A percentile compares a stretch with the other conserved stretches of the same genome.
Conservation (phyloP, 75 land plant species). For the Cryptomeria japonica region DNA sequence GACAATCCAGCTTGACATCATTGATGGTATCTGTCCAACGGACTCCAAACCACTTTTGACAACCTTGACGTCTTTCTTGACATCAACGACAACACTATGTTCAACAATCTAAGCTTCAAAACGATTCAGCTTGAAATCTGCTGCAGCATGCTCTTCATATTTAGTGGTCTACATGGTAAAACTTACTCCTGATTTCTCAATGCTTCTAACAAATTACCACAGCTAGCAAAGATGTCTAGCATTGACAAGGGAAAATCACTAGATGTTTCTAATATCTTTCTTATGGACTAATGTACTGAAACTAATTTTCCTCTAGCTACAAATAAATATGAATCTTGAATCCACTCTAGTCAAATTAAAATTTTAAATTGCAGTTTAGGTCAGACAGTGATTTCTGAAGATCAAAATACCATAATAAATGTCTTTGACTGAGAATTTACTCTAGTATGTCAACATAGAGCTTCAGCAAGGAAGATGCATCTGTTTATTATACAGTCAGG, state of each 20-base stretch:
- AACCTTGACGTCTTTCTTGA: too few species aligned
- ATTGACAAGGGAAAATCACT: conserved; percentile 50
- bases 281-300: conserved; percentile 19
- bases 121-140: conserved; percentile 88
- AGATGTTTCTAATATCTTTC: conserved; percentile 5
- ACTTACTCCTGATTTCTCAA: conserved; percentile 76
- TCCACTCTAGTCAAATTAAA: conserved; percentile 48
- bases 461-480: neutral
- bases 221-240: conserved; percentile 96
- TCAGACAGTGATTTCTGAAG: neutral
- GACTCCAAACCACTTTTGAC: too few species aligned
- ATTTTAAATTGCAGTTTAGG: neutral
- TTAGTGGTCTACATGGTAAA: conserved; percentile 97
- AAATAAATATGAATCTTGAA: neutral
- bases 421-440: neutral
- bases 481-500: neutral
- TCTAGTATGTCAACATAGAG: neutral
- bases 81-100: too few species aligned
- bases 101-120: conserved; percentile 62
- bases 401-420: neutral
- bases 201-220: conserved; percentile 95
- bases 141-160: conserved; percentile 92
- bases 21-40: too few species aligned
- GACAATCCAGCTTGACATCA: too few species aligned
- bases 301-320: conserved; percentile 46